Percentiles rank a stretch among this genome's conserved stretches.
phyloP scores from a whole-genome alignment of 23 red algal species.

The Agarophyton chilense region DNA sequence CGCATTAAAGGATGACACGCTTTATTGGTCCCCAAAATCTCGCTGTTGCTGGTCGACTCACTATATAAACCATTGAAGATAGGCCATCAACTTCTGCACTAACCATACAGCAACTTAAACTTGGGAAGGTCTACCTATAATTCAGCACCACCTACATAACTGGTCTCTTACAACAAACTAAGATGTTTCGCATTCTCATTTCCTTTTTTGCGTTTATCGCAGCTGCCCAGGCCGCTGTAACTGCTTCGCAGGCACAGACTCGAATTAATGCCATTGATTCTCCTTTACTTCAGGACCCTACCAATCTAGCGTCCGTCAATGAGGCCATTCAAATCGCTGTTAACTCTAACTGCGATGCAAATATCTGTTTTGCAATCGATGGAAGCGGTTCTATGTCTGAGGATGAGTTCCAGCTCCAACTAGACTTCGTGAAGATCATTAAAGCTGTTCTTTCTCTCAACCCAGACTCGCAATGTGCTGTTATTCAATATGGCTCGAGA shows the following conservation, averaged over 20 bases:
- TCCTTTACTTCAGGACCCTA: background rate
- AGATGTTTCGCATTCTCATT: background rate
- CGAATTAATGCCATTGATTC: background rate
- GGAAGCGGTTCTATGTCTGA: conserved; percentile 25
- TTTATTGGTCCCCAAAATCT: too few species aligned
- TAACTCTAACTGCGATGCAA: background rate
- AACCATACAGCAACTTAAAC: too few species aligned
- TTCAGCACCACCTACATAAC: too few species aligned
- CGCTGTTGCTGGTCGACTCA: too few species aligned
- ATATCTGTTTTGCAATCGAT: conserved; percentile 38
- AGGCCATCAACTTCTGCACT: too few species aligned
- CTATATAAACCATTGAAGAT: too few species aligned
- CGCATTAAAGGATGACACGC: too few species aligned
- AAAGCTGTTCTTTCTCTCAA: background rate
- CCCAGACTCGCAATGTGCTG: conserved; percentile 1
- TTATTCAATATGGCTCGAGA: conserved; percentile 20
- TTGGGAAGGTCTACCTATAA: too few species aligned
- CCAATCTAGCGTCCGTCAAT: background rate
- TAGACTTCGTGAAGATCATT: conserved; percentile 29
- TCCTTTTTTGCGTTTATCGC: background rate
- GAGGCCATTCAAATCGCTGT: background rate
- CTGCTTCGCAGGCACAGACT: background rate
- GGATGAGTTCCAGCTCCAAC: conserved; percentile 25
- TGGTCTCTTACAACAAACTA: too few species aligned
- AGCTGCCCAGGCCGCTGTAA: background rate